Conservation (phyloP, 441 rosid genomes). For the Erysimum cheiri region DNA sequence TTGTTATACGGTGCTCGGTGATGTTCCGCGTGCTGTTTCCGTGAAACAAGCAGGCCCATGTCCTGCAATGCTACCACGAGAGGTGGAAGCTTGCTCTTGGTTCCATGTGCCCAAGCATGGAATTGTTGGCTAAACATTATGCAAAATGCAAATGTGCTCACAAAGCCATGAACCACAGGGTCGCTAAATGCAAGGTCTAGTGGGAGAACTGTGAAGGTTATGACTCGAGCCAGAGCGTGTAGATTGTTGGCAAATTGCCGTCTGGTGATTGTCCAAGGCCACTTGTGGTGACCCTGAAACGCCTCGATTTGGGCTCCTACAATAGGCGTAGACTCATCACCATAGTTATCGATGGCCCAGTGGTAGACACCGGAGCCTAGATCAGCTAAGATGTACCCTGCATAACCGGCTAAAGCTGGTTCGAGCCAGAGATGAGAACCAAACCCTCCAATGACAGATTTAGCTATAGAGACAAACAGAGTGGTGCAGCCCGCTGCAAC, state of each 20-base stretch:
- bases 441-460: conserved; percentile 53
- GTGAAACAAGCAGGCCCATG: conserved; percentile 68
- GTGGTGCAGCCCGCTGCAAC: conserved; percentile 76
- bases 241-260: conserved; percentile 91
- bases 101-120: conserved; percentile 93
- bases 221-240: conserved; percentile 63
- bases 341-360: conserved; percentile 93
- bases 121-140: conserved; percentile 94
- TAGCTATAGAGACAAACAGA: conserved; percentile 61
- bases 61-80: conserved; percentile 73
- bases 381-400: conserved; percentile 80
- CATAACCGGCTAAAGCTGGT: conserved; percentile 68
- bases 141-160: conserved; percentile 63
- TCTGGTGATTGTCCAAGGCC: conserved; percentile 87
- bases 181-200: conserved; percentile 54
- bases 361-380: conserved; percentile 87
- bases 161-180: conserved; percentile 60
- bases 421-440: conserved; percentile 59
- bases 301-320: conserved; percentile 85
- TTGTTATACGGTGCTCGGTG: conserved; percentile 83
- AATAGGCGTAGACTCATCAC: conserved; percentile 68
- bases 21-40: conserved; percentile 70
- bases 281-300: conserved; percentile 89
- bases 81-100: conserved; percentile 80
- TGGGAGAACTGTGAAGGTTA: conserved; percentile 65